Evolutionary conservation across 1,284 basidiomycete genomes (phyloP).

Genomic region (Hymenochaete sp.): DNA sequence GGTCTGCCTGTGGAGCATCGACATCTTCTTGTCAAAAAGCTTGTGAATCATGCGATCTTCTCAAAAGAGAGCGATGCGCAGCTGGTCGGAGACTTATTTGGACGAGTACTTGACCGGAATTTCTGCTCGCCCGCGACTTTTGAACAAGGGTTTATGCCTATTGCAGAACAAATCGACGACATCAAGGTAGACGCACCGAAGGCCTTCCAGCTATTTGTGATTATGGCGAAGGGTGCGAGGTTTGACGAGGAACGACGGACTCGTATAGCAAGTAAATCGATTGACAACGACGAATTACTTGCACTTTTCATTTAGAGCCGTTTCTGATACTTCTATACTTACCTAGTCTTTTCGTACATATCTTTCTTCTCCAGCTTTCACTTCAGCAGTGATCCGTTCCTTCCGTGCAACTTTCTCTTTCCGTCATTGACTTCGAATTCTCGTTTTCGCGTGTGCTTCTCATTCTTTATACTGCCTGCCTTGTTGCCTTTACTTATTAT

Average conservation of each 20-base stretch:
- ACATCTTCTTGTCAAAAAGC: constrained; percentile 60
- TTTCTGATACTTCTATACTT: not conserved
- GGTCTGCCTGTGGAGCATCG: constrained; percentile 59
- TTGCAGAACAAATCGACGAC: constrained; percentile 76
- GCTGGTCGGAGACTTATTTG: constrained; percentile 65
- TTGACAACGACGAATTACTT: constrained; percentile 50
- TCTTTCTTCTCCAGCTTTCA: constrained; percentile 8
- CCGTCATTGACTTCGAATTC: constrained; percentile 21
- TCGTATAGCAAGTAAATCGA: constrained; percentile 50
- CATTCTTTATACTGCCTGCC: constrained; percentile 17
- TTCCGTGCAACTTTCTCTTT: constrained; percentile 8
- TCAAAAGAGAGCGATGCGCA: constrained; percentile 80
- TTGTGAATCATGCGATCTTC: constrained; percentile 66
- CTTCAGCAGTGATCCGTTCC: constrained; percentile 13
- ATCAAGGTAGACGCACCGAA: constrained; percentile 84
- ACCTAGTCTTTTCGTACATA: constrained; percentile 10
- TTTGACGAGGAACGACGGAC: constrained; percentile 52
- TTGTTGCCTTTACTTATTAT: too few species aligned
- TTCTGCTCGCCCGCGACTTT: constrained; percentile 49
- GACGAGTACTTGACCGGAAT: constrained; percentile 44
- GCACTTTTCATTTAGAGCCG: constrained; percentile 37
- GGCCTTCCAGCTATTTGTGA: constrained; percentile 70
- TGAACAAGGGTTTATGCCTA: constrained; percentile 58
- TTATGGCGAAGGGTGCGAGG: constrained; percentile 60
- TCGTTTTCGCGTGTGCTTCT: constrained; percentile 8